Conservation (phyloP, 495 filamentous ascomycete genomes). For the Trichocladium uniseriatum region DNA sequence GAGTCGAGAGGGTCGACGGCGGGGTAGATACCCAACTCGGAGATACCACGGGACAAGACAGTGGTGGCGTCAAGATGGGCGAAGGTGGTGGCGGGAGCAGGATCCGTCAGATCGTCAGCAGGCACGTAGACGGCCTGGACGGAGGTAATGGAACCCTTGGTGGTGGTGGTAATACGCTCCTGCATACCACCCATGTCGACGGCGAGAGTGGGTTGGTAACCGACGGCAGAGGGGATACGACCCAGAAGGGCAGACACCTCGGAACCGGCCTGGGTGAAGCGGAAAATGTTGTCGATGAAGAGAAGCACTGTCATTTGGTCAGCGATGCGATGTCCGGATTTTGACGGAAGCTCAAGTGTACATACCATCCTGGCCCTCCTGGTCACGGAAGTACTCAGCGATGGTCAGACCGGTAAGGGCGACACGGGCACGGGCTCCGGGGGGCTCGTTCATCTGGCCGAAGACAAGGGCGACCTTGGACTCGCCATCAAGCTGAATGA, state of each 20-base stretch:
- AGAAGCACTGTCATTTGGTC: constrained; percentile 58
- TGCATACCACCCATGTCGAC: constrained; percentile 99
- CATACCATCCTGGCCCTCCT: constrained; percentile 88
- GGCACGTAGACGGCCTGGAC: constrained; percentile 99
- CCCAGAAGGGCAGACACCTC: constrained; percentile 99
- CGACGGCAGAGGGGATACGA: constrained; percentile 99
- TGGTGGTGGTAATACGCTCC: constrained; percentile 99
- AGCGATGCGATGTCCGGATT: neutral
- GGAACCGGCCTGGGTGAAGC: constrained; percentile 99
- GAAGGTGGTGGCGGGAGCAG: constrained; percentile 98
- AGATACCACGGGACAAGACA: constrained; percentile 99
- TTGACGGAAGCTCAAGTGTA: constrained; percentile 3
- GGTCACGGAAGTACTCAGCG: constrained; percentile 94
- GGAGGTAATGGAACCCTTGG: constrained; percentile 98
- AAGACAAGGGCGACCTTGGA: constrained; percentile 99
- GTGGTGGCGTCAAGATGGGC: constrained; percentile 99
- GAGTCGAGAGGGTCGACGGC: constrained; percentile 99
- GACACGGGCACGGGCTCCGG: constrained; percentile 98
- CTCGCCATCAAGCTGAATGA: constrained; percentile 98
- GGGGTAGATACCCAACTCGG: constrained; percentile 99
- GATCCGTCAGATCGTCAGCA: constrained; percentile 99
- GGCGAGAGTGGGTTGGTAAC: constrained; percentile 99
- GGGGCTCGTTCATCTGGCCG: constrained; percentile 99
- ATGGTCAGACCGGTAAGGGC: constrained; percentile 87
- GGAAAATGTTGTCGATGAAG: constrained; percentile 99